Evolutionary conservation across 768 basidiomycete species (phyloP).

Genomic region (Hortiboletus campestris): DNA sequence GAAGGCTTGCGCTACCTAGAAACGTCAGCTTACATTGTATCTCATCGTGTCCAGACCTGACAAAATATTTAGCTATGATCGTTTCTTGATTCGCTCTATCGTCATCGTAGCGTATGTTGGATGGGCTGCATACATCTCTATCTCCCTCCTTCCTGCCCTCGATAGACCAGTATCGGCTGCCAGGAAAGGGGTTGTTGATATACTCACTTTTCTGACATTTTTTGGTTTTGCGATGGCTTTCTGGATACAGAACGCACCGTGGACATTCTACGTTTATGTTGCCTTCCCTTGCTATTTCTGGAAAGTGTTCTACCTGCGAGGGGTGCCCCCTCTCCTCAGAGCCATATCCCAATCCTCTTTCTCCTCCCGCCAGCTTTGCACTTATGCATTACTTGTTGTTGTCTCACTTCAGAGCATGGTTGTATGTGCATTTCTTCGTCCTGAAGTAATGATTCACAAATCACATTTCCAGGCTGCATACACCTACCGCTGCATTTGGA

Average conservation of each 20-base stretch:
- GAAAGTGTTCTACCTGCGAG: constrained; percentile 47
- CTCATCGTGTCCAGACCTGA: constrained; percentile 4
- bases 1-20: constrained; percentile 75
- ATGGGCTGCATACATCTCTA: constrained; percentile 69
- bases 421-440: constrained; percentile 41
- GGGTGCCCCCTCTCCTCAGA: constrained; percentile 15
- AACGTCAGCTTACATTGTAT: constrained; percentile 38
- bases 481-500: constrained; percentile 70
- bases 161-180: constrained; percentile 13
- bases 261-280: constrained; percentile 74
- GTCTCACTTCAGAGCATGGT: constrained; percentile 66
- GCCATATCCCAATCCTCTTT: constrained; percentile 21
- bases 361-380: constrained; percentile 19
- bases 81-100: constrained; percentile 64
- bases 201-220: constrained; percentile 29
- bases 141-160: constrained; percentile 51
- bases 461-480: constrained; percentile 55
- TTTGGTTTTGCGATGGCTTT: constrained; percentile 49
- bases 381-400: constrained; percentile 36
- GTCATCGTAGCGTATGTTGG: constrained; percentile 73
- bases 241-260: constrained; percentile 60
- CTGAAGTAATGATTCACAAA: neutral
- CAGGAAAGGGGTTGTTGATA: constrained; percentile 13
- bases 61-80: constrained; percentile 55
- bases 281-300: constrained; percentile 79